phyloP scores from a whole-genome alignment of 177 flowering plant species.

The Vitis hybrid region DNA sequence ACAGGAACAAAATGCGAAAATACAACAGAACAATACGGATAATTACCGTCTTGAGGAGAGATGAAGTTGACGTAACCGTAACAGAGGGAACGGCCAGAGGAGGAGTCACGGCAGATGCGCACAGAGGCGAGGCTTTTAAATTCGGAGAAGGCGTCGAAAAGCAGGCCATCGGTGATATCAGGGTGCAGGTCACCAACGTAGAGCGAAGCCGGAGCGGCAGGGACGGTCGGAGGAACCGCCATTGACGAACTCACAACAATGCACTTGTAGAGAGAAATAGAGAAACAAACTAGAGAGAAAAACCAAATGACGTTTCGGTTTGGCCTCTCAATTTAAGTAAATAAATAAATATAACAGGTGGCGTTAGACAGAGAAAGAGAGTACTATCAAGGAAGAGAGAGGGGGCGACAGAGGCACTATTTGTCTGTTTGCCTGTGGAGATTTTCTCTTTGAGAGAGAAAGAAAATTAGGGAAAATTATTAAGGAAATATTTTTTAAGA shows the following conservation, averaged over 20 bases:
- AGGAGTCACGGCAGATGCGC: conserved; percentile 51
- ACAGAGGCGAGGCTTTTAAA: conserved; percentile 43
- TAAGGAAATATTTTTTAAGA: no score
- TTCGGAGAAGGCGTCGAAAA: conserved; percentile 42
- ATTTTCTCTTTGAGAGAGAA: no score
- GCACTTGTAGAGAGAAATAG: background rate
- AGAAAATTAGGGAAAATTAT: background rate
- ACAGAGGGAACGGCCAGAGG: conserved; percentile 46
- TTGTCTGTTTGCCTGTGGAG: no score
- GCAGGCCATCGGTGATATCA: conserved; percentile 37
- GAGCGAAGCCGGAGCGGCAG: conserved; percentile 34
- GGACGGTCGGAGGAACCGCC: conserved; percentile 32
- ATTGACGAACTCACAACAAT: conserved; percentile 12
- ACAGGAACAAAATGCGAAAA: background rate
- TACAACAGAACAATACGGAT: background rate
- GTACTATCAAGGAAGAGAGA: background rate
- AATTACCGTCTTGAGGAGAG: conserved; percentile 42
- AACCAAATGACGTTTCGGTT: conserved; percentile 4
- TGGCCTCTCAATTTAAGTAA: background rate
- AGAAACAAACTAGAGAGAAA: background rate
- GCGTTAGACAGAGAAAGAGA: background rate
- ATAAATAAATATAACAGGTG: background rate
- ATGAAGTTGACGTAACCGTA: conserved; percentile 63
- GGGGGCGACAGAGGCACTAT: no score
- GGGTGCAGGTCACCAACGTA: conserved; percentile 67